A percentile compares a stretch with the other conserved stretches of the same genome.
Conservation (phyloP, 768 basidiomycete species). For the Lactifluus volemus region DNA sequence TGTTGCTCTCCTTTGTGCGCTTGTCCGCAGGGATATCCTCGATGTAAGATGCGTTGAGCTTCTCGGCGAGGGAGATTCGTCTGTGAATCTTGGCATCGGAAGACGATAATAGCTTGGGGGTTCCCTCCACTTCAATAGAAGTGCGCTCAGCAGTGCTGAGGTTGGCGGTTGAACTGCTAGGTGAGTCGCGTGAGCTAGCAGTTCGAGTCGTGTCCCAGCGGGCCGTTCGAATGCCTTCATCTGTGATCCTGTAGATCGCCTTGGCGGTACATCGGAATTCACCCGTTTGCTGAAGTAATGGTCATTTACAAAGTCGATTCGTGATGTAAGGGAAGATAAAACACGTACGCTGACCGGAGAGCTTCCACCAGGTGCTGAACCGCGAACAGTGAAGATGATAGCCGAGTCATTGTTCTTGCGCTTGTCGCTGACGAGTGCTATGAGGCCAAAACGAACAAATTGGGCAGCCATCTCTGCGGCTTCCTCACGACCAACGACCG, state of each 20-base stretch:
- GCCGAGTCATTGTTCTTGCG: slow-evolving; percentile 87
- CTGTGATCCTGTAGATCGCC: slow-evolving; percentile 90
- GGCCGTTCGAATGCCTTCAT: slow-evolving; percentile 79
- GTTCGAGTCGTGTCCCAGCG: slow-evolving; percentile 57
- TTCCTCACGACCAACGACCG: slow-evolving; percentile 91
- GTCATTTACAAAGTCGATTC: slow-evolving; percentile 16
- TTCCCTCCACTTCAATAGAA: slow-evolving; percentile 45
- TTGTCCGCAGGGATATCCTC: slow-evolving; percentile 39
- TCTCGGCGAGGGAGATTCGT: slow-evolving; percentile 71
- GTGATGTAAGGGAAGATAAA: slow-evolving; percentile 4
- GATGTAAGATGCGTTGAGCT: slow-evolving; percentile 48
- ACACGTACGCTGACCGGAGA: slow-evolving; percentile 62
- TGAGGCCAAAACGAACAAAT: slow-evolving; percentile 91
- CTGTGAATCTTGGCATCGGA: slow-evolving; percentile 65
- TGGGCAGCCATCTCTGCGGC: slow-evolving; percentile 97
- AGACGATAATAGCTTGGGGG: slow-evolving; percentile 25
- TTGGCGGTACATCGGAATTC: slow-evolving; percentile 97
- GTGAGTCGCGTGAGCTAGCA: slow-evolving; percentile 42
- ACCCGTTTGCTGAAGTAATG: slow-evolving; percentile 60
- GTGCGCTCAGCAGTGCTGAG: slow-evolving; percentile 41
- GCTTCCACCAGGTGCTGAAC: slow-evolving; percentile 64
- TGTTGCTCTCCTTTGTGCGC: slow-evolving; percentile 76
- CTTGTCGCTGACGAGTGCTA: slow-evolving; percentile 83
- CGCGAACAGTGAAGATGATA: slow-evolving; percentile 87
- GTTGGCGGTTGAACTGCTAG: slow-evolving; percentile 57